phyloP scores from a whole-genome alignment of 306 rosid genomes.

The Carpinus fangiana region DNA sequence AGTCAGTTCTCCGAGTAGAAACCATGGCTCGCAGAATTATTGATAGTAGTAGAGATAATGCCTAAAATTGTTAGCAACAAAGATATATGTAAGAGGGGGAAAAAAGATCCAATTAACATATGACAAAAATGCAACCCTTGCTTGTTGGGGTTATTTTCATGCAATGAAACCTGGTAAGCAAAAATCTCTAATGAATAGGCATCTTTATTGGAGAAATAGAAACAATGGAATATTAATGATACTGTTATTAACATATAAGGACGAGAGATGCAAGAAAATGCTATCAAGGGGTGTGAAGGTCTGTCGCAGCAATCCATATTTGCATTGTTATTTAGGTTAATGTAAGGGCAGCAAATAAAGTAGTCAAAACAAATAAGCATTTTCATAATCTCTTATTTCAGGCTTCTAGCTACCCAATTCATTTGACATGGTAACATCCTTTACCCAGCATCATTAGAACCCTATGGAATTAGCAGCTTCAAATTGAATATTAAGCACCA shows the following conservation, averaged over 20 bases:
- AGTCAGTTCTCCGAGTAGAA: constrained; percentile 50
- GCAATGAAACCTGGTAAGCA: background rate
- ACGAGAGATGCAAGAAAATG: background rate
- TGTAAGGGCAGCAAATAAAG: background rate
- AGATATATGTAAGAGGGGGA: constrained; percentile 14
- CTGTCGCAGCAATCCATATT: background rate
- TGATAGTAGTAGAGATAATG: constrained; percentile 69
- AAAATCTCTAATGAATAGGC: background rate
- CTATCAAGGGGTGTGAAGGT: background rate
- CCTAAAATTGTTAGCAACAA: constrained; percentile 53
- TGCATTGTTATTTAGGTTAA: background rate
- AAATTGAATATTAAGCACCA: background rate
- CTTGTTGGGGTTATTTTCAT: background rate
- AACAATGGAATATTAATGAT: background rate
- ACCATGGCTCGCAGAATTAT: constrained; percentile 67
- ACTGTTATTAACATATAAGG: background rate
- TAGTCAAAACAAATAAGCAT: background rate
- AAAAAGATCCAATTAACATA: constrained; percentile 9
- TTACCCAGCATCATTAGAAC: background rate
- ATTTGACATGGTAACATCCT: background rate
- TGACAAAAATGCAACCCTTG: background rate
- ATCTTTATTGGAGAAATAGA: background rate
- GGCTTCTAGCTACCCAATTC: background rate
- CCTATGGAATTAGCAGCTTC: background rate
- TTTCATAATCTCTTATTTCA: background rate